Base-by-base conservation (phyloP, 2,329 filamentous ascomycete species). In the Botryosphaeria dothidea region DNA sequence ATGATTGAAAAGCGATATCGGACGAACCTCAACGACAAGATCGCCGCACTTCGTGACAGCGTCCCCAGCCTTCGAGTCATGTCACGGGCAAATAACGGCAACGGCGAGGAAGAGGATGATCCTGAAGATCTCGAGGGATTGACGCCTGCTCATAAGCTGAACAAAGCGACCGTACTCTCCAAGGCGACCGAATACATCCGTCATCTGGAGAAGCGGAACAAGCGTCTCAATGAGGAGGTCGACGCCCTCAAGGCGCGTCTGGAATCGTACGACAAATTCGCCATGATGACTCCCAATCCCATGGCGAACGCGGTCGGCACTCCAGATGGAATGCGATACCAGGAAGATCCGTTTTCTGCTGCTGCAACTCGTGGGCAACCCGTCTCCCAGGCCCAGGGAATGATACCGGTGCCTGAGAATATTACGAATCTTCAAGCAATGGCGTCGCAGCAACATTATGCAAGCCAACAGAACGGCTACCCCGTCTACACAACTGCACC, bases 1-100 rank as follows among this genome's bases (percentile, higher is more conserved):
- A 95, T 98, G 85, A 97, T 98, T 68, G 94, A 98, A 80, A 98
- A 97, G 84, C 85, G 94, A 69, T 98, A 98, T 78, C 89, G 94
- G 71, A 97, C 92, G 62, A 98, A 98, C 73, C 84, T 98, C 65
- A 98, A 98, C 74, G 94, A 97, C 75, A 98, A 98, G 81, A 98
- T 98, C 71, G 91, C 93, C 51, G 93, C 93, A 66, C 82, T 98
- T 67, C 86, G 93, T 71, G 93, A 97, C 76, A 96, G 92, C 73
- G 93, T 98, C 15, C 94, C 94, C 1, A 96, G 92, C 76, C 82
- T 98, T 65, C 88, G 93, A 56, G 91, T 93, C 70, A 92, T 93
- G 86, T 88, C 88, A 83, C 88, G 79, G 13, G 73, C 75, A 6
- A 77, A 78, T 36, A 73, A 73, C 13, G 61, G 56, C 8, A 89